Base-by-base conservation (phyloP, 2,329 filamentous ascomycete genomes). In the Diatrype stigma region DNA sequence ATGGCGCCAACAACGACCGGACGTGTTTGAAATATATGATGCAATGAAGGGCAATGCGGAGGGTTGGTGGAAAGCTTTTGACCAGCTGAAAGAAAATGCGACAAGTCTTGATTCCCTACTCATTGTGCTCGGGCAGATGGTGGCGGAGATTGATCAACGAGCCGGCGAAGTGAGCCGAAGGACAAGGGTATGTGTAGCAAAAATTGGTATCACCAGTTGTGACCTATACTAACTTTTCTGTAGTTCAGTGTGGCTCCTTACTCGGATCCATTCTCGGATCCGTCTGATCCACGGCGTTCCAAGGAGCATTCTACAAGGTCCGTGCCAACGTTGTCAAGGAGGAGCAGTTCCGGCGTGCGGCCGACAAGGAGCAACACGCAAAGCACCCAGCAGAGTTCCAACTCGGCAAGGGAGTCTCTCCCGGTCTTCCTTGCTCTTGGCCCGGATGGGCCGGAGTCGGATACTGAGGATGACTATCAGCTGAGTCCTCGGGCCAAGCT, bases 21-120 rank as follows among this genome's bases (percentile, higher is more conserved):
- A 82, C 45, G 74, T 86, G 45, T 77, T 80, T 34, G 85, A 89
- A 45, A 90, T 96, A 19, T 94, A 89, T 60, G 81, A 86, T 38
- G 90, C 92, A 35, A 97, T 97, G 92, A 87, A 88, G 63, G 89
- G 90, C 32, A 97, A 97, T 60, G 86, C 91, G 8, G 88, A 95
- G 56, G 91, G 92, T 42, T 97, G 93, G 93, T 82, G 86, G 51
- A 84, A 85, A 51, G 90, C 90, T 6, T 86, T 96, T 62, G 79
- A 84, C 49, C 86, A 87, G 49, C 76, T 96, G 52, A 85, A 90
- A 64, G 80, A 80, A 21, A 90, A 87, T 63, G 85, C 86, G 14
- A 81, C 86, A 54, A 79, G 81, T 42, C 75, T 96, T 23, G 87
- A 86, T 30, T 78, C 82, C 6, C 75, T 86, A 28, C 77, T 96